Evolutionary conservation across 768 basidiomycete species (phyloP).

Genomic region (Amanita phalloides): DNA sequence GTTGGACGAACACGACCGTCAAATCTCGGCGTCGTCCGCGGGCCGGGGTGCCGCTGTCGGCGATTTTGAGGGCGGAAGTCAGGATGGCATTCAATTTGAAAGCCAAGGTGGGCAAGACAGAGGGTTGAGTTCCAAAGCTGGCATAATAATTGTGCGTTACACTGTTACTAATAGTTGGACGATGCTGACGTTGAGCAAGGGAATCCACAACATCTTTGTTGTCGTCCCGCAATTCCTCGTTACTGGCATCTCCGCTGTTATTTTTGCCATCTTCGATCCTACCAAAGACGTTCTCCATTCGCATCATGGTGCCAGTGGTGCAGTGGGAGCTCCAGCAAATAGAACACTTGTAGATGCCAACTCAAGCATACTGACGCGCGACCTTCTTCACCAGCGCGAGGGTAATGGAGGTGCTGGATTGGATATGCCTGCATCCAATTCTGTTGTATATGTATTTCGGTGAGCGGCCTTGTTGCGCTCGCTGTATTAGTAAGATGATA

Average conservation of each 20-base stretch:
- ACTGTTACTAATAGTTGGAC: background rate
- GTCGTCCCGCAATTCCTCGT: constrained; percentile 93
- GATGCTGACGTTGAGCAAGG: constrained; percentile 31
- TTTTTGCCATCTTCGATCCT: constrained; percentile 82
- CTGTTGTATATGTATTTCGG: constrained; percentile 78
- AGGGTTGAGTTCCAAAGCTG: constrained; percentile 71
- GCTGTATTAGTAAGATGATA: constrained; percentile 1
- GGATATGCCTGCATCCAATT: constrained; percentile 28
- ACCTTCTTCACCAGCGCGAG: background rate
- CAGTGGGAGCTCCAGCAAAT: constrained; percentile 5
- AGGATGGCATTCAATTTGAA: background rate
- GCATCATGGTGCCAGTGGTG: constrained; percentile 13
- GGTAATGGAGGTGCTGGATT: background rate
- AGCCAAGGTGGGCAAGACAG: constrained; percentile 7
- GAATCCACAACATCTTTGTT: constrained; percentile 91
- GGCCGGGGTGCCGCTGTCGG: constrained; percentile 8
- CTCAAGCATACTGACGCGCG: too few relatives aligned
- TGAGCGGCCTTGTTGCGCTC: constrained; percentile 15
- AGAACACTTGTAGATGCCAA: background rate
- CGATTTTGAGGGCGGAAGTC: constrained; percentile 4
- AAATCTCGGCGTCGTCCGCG: constrained; percentile 5
- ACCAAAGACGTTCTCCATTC: constrained; percentile 30
- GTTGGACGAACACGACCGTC: background rate
- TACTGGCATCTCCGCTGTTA: constrained; percentile 72
- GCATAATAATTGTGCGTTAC: constrained; percentile 67